phyloP scores from a whole-genome alignment of 345 rosid genomes.

The Eucalyptus coolabah region DNA sequence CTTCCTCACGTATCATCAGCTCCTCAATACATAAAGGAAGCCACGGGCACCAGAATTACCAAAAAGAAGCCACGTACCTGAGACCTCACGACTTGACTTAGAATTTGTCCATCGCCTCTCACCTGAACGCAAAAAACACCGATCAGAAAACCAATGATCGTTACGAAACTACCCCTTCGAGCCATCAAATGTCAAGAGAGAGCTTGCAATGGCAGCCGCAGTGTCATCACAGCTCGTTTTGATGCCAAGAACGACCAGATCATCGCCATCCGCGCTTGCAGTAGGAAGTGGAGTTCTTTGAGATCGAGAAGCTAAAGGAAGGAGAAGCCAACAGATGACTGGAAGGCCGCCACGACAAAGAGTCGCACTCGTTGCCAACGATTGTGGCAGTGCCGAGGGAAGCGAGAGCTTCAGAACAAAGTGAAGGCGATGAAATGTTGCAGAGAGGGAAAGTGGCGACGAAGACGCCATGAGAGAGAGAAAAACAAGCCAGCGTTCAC shows the following conservation, averaged over 20 bases:
- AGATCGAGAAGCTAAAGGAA: constrained; percentile 1
- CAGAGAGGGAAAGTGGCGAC: constrained; percentile 7
- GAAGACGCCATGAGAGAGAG: not conserved
- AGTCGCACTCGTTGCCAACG: not conserved
- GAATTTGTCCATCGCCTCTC: constrained; percentile 72
- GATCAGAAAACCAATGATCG: not conserved
- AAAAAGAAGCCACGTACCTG: constrained; percentile 41
- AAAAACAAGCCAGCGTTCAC: not conserved
- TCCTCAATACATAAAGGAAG: not conserved
- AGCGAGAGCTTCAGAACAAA: constrained; percentile 6
- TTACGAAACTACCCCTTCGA: not conserved
- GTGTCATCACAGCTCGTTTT: constrained; percentile 91
- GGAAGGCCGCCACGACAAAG: too few species aligned
- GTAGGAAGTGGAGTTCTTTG: not conserved
- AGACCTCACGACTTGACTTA: constrained; percentile 88
- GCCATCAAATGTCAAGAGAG: not conserved
- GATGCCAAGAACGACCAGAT: constrained; percentile 73
- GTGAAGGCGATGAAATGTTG: constrained; percentile 33
- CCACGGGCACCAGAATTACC: not conserved
- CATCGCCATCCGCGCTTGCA: not conserved
- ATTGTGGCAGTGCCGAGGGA: not conserved
- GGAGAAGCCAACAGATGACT: rapidly evolving
- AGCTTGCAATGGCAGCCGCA: constrained; percentile 72
- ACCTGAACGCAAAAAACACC: constrained; percentile 29
- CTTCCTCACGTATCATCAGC: not conserved